A percentile compares a stretch with the other conserved stretches of the same genome.
Evolutionary conservation across 1,139 yeast genomes (phyloP).

Genomic region (Saccharomyces hybrid): DNA sequence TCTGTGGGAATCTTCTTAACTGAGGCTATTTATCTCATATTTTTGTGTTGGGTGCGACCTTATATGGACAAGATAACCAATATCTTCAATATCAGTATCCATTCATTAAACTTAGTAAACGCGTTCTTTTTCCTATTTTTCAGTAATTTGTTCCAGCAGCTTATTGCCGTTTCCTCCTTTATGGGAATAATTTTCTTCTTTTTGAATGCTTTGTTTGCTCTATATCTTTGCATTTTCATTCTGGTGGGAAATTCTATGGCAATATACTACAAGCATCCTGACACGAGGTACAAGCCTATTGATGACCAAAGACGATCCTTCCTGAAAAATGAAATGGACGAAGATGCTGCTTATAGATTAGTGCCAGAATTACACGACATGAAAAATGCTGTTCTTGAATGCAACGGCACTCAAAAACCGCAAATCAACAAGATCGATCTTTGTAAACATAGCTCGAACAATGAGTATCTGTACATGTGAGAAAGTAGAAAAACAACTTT

Average conservation of each 20-base stretch:
- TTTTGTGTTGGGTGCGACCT: constrained; percentile 68
- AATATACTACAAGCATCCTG: constrained; percentile 82
- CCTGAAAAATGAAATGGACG: constrained; percentile 36
- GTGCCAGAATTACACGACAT: constrained; percentile 69
- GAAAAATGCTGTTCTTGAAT: constrained; percentile 82
- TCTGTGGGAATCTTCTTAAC: constrained; percentile 70
- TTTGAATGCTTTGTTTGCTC: constrained; percentile 81
- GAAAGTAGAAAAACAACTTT: background rate
- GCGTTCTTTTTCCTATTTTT: constrained; percentile 83
- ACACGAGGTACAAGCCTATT: constrained; percentile 92
- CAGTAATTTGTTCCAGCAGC: constrained; percentile 76
- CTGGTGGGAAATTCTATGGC: constrained; percentile 83
- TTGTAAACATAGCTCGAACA: background rate
- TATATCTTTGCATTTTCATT: constrained; percentile 73
- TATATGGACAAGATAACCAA: constrained; percentile 93
- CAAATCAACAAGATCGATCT: background rate
- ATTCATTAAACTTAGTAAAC: constrained; percentile 71
- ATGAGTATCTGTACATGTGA: background rate
- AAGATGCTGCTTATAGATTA: constrained; percentile 34
- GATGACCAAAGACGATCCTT: constrained; percentile 93
- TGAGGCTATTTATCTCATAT: constrained; percentile 61
- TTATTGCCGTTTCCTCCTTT: constrained; percentile 79
- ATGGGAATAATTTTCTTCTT: constrained; percentile 91
- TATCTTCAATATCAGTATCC: constrained; percentile 79
- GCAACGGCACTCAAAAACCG: constrained; percentile 39